Conservation (phyloP, 345 rosid genomes). For the Gossypium anomalum region DNA sequence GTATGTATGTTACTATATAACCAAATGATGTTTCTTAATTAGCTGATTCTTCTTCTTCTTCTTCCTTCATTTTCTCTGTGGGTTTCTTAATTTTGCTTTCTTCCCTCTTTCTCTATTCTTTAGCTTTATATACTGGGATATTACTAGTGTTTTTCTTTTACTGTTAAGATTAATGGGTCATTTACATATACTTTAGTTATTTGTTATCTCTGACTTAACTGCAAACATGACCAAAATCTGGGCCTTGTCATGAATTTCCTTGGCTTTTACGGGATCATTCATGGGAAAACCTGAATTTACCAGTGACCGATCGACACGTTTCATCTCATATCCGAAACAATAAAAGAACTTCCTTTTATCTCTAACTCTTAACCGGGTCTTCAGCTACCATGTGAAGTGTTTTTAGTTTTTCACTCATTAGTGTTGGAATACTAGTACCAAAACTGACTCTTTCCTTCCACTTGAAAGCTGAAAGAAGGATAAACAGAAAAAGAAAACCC, state of each 20-base stretch:
- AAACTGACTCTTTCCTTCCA: not conserved
- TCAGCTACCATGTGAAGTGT: not conserved
- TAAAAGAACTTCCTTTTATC: not conserved
- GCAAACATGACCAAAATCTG: not conserved
- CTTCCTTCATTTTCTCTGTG: not conserved
- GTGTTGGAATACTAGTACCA: not conserved
- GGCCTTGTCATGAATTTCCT: slow-evolving; percentile 14
- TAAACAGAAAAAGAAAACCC: not conserved
- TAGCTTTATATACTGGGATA: not conserved
- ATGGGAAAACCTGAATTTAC: not conserved
- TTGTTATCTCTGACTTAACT: slow-evolving; percentile 1
- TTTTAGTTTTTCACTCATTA: not conserved
- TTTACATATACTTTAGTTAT: not conserved
- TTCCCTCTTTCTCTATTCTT: not conserved
- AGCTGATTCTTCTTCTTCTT: too few species aligned
- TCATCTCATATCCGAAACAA: slow-evolving; percentile 12
- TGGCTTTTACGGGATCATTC: not conserved
- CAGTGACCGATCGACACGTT: slow-evolving; percentile 27
- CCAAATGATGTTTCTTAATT: not conserved
- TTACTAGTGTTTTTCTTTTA: not conserved
- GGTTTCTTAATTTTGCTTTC: not conserved
- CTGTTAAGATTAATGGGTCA: not conserved
- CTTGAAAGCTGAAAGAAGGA: slow-evolving; percentile 6
- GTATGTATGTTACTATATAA: not conserved
- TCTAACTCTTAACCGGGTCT: not conserved